Conservation (phyloP, 331 rosid species). For the Acacia concinna region DNA sequence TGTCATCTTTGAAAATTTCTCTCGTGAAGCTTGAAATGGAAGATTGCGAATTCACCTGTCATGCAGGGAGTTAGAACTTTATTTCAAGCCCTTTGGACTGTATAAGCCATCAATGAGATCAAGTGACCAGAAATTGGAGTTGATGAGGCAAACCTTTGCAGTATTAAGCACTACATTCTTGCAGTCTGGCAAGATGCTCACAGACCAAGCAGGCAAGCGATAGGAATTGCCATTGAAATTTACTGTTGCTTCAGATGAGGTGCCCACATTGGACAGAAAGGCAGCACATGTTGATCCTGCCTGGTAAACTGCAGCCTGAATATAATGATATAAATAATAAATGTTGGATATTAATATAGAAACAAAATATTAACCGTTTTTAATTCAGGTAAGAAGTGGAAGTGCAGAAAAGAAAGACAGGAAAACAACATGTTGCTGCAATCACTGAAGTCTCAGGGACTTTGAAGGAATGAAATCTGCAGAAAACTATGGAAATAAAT, state of each 20-base stretch:
- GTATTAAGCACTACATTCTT: slow-evolving; percentile 86
- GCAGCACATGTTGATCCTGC: slow-evolving; percentile 71
- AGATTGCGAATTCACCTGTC: slow-evolving; percentile 75
- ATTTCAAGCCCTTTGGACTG: not conserved
- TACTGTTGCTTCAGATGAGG: slow-evolving; percentile 66
- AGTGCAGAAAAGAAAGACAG: not conserved
- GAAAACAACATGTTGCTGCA: not conserved
- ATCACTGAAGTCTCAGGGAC: not conserved
- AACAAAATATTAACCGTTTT: not conserved
- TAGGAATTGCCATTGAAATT: slow-evolving; percentile 74
- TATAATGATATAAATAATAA: slow-evolving; percentile 29
- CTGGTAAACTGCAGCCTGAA: slow-evolving; percentile 75
- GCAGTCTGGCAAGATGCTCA: slow-evolving; percentile 97
- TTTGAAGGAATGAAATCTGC: too few species aligned
- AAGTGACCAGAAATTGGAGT: not conserved
- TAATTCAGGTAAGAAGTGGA: slow-evolving; percentile 5
- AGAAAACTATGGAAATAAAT: not conserved
- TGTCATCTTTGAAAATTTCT: slow-evolving; percentile 50
- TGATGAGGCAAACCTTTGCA: slow-evolving; percentile 76
- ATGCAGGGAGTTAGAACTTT: slow-evolving; percentile 8
- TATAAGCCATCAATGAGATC: not conserved
- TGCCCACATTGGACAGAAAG: slow-evolving; percentile 75
- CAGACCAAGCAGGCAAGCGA: slow-evolving; percentile 92
- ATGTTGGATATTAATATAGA: not conserved
- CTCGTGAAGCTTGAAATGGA: slow-evolving; percentile 55